phyloP scores from a whole-genome alignment of 306 rosid species.

The Heteromeles arbutifolia region DNA sequence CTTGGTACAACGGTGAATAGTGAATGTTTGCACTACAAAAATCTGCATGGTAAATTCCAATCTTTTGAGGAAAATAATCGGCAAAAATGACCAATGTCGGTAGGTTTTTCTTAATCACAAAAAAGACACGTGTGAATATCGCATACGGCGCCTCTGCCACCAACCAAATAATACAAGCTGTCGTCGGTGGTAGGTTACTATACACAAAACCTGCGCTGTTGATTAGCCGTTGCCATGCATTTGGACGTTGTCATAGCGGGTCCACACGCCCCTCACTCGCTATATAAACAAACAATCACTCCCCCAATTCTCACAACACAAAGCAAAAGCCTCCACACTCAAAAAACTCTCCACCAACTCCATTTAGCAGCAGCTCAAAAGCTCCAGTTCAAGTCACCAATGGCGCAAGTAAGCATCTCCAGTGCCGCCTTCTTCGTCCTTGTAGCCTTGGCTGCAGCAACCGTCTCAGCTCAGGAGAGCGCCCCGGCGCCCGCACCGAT shows the following conservation, averaged over 20 bases:
- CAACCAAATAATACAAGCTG: neutral
- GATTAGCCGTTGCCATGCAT: conserved; percentile 15
- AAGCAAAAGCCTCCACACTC: neutral
- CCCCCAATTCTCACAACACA: neutral
- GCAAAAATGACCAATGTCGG: too few species aligned
- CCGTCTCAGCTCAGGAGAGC: conserved; percentile 12
- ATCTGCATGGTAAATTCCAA: too few species aligned
- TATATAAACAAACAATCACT: neutral
- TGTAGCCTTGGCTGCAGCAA: conserved; percentile 4
- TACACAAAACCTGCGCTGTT: neutral
- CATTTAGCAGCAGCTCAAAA: neutral
- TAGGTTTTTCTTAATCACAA: too few species aligned
- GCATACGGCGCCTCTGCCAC: neutral
- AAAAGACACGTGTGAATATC: neutral
- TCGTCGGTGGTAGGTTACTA: neutral
- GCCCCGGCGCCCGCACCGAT: conserved; percentile 5
- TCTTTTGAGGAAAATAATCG: too few species aligned
- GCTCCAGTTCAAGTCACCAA: neutral
- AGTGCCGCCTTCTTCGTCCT: conserved; percentile 11
- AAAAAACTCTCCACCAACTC: neutral
- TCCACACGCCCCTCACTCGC: neutral
- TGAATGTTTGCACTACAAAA: too few species aligned
- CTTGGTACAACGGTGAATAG: too few species aligned
- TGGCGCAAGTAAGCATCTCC: conserved; percentile 15
- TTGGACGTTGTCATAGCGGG: conserved; percentile 12